Percentiles rank a stretch among this genome's conserved stretches.
These are phyloP conservation scores for Chamaecyparis obtusa DNA, from an alignment of 75 land plant genomes.

Conservation along the genomic window DNA sequence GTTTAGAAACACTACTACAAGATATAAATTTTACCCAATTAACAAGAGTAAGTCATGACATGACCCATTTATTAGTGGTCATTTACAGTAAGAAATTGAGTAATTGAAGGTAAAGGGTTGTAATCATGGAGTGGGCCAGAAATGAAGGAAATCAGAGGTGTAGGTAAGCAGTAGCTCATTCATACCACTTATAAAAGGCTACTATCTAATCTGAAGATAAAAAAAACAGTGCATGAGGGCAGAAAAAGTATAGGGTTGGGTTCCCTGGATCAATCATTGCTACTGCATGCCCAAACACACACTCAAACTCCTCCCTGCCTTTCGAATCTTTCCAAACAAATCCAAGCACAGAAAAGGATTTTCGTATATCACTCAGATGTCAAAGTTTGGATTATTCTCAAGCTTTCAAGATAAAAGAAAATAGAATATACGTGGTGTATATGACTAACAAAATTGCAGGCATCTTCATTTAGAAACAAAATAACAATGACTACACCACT, in stretches of 20 bases:
- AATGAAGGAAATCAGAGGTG: not conserved
- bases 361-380: not conserved
- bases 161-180: not conserved
- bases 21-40: no score
- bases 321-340: slow-evolving; percentile 2
- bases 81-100: not conserved
- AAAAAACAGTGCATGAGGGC: not conserved
- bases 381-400: not conserved
- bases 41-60: not conserved
- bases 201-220: not conserved
- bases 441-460: not conserved
- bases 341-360: not conserved
- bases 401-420: not conserved
- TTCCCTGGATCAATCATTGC: not conserved
- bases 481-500: not conserved
- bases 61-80: not conserved
- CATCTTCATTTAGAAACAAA: not conserved
- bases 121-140: not conserved
- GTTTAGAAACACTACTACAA: no score
- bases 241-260: not conserved
- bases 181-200: not conserved
- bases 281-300: no score
- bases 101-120: not conserved
- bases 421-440: not conserved
- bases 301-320: not conserved